Base-by-base conservation (phyloP, 2,329 filamentous ascomycete species). In the Pseudogymnoascus sp. region DNA sequence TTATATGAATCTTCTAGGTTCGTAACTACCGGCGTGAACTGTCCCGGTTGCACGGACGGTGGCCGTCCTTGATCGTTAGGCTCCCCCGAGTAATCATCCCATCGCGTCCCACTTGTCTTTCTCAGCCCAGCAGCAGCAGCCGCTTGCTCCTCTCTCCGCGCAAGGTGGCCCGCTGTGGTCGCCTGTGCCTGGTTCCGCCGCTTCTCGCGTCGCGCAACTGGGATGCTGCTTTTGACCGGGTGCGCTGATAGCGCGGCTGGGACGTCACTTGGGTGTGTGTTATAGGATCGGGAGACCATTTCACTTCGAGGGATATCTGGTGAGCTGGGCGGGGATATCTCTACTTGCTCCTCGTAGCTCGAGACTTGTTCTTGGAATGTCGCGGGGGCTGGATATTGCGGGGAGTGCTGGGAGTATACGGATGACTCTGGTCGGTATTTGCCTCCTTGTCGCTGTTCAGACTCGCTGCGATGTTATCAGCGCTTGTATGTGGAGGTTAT, bases 41-140 rank as follows among this genome's bases (percentile, higher is more conserved):
- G 76, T 33, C 81, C 80, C 16, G 86, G 83, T 64, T 80, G 83
- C 25, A 83, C 80, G 64, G 84, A 83, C 40, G 80, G 81, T 25
- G 81, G 76, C 63, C 80, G 83, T 12, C 85, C 85, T 58, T 76
- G 79, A 18, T 79, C 74, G 62, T 77, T 87, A 40, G 85, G 83
- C 69, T 89, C 87, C 7, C 85, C 87, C 2, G 87, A 87, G 70
- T 83, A 84, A 58, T 82, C 82, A 74, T 90, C 86, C 86, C 86
- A 89, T 66, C 79, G 77, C 59, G 60, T 64, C 11, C 61, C 28
- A 25, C 65, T 62, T 31, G 70, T 64, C 59, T 71, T 72, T 41
- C 69, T 62, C 23, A 60, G 23, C 5, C 67, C 61, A 12, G 69
- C 25, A 33, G 31, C 4, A 43, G 68, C 64, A 12, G 70, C 69